Conservation (phyloP, 331 rosid genomes). For the Malus hybrid region DNA sequence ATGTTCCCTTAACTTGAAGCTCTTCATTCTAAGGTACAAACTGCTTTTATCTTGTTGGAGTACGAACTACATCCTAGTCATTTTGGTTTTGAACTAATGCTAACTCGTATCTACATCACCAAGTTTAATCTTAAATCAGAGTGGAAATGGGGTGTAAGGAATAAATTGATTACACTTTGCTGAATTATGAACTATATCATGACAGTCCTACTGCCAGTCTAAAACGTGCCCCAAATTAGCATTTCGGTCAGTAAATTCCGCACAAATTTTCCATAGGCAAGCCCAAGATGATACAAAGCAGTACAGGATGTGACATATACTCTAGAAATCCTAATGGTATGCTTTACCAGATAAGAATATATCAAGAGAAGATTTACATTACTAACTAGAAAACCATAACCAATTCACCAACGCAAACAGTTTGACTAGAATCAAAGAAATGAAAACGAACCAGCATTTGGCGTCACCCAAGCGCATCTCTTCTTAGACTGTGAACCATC, state of each 20-base stretch:
- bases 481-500: conserved; percentile 46
- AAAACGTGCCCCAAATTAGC: neutral
- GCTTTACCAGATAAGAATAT: neutral
- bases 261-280: neutral
- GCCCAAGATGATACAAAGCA: neutral
- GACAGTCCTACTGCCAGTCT: neutral
- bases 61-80: neutral
- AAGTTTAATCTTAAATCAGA: neutral
- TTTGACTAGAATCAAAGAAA: conserved; percentile 1
- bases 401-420: neutral
- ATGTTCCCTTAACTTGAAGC: neutral
- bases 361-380: neutral
- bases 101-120: neutral
- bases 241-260: neutral
- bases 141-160: neutral
- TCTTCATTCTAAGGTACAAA: neutral
- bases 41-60: neutral
- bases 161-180: neutral
- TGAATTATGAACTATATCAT: neutral
- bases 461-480: conserved; percentile 86
- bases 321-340: neutral
- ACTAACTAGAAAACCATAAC: neutral
- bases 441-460: conserved; percentile 63
- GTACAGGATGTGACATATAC: neutral
- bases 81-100: neutral